Conservation (phyloP, 164 flowering plant species). For the Stephania japonica region DNA sequence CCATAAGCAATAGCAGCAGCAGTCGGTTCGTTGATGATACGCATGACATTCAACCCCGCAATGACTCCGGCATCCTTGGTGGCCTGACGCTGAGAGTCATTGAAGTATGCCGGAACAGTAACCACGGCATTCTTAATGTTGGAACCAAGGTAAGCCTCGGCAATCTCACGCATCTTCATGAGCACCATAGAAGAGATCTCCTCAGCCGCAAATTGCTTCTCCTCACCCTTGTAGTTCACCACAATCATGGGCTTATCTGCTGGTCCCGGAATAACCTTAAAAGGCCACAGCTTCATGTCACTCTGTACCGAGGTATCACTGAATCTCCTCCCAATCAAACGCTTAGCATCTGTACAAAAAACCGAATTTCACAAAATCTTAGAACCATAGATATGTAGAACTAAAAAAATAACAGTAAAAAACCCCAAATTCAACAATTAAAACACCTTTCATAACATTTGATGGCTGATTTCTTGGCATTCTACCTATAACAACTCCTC, state of each 20-base stretch:
- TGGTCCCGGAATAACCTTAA: constrained; percentile 27
- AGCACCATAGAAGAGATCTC: constrained; percentile 39
- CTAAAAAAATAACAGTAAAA: not conserved
- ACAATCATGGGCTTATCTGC: constrained; percentile 38
- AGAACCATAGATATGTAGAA: too few relatives aligned
- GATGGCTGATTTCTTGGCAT: too few relatives aligned
- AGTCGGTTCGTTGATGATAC: constrained; percentile 41
- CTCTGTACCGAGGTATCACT: constrained; percentile 35
- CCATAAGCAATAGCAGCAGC: constrained; percentile 57
- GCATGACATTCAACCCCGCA: constrained; percentile 37
- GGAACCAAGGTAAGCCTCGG: constrained; percentile 39
- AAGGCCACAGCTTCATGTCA: constrained; percentile 39
- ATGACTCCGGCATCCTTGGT: constrained; percentile 43
- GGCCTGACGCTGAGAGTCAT: constrained; percentile 38
- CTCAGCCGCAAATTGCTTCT: constrained; percentile 30
- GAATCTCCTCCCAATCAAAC: constrained; percentile 41
- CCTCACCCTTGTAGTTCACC: constrained; percentile 26
- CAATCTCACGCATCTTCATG: constrained; percentile 42
- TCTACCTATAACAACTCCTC: too few relatives aligned
- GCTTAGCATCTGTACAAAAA: constrained; percentile 34
- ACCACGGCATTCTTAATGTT: constrained; percentile 31
- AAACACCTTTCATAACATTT: too few relatives aligned
- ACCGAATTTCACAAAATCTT: too few relatives aligned
- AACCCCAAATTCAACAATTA: too few relatives aligned
- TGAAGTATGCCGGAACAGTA: constrained; percentile 36